Evolutionary conservation across 768 basidiomycete genomes (phyloP), one percentile per base, ranked within the genome.

Genomic region (Lactarius hatsudake): DNA sequence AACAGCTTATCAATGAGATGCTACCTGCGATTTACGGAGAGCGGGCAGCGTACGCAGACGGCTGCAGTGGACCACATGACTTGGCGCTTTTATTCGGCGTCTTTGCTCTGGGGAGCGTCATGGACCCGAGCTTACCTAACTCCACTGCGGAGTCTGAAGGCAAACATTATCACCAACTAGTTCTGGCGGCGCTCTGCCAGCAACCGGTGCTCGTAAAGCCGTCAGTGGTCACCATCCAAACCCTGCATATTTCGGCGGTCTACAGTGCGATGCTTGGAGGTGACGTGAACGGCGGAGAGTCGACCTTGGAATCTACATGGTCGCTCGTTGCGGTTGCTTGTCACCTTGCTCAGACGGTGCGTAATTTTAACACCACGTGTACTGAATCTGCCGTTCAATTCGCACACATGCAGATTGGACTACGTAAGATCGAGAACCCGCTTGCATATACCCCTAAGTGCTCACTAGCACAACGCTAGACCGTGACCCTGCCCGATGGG

Each of bases 231-330:
- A 90, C 90, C 26, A 86, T 91, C 36, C 90, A 91, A 75, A 78
- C 84, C 7, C 76, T 91, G n/a, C 87, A 88, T 74, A 73, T 91
- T 69, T 79, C 87, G 77, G 87, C 88, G 71, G 82, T 88, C 13
- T 90, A 88, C 72, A 86, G 86, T 63, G 85, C 83, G 20, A 86
- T 90, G 87, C 86, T 83, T 69, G 87, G 86, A 30, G 84, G 82
- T 67, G 88, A 87, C 73, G 72, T 84, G 20, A 71, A 75, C 2
- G 79, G 78, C 61, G 81, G 80, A 60, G 87, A 90, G 73, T 85
- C 85, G 3, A 87, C 85, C 67, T 89, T 86, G 87, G 88, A 89
- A 77, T 84, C 84, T 77, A 85, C 88, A 23, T 89, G 88, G 88
- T 84, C 82, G 13, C 75, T 89, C 56, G 79, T 88, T 48, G 86